phyloP scores from a whole-genome alignment of 2,329 filamentous ascomycete species.

The Ceratocystis lukuohia region DNA sequence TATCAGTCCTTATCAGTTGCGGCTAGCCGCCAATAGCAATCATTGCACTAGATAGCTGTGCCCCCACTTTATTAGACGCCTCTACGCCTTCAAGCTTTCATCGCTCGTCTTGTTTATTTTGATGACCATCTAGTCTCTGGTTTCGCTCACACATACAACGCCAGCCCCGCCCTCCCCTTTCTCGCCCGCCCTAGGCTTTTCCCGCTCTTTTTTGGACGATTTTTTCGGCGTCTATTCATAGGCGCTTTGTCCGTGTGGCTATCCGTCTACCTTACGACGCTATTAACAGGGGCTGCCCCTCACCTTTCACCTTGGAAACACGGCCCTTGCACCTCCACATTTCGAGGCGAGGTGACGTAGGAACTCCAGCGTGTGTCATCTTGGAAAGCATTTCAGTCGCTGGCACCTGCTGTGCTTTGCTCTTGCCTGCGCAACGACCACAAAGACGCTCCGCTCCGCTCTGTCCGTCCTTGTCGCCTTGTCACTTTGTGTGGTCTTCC shows the following conservation, averaged over 20 bases:
- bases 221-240: background rate
- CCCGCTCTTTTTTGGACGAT: background rate
- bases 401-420: background rate
- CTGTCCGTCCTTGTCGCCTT: background rate
- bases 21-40: background rate
- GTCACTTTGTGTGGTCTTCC: too few relatives aligned
- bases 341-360: background rate
- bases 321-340: slow-evolving; percentile 6
- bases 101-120: background rate
- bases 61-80: background rate
- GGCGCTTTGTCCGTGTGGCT: background rate
- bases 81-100: background rate
- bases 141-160: background rate
- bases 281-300: slow-evolving; percentile 1
- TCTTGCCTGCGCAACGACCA: background rate
- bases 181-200: background rate
- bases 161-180: background rate
- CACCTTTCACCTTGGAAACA: background rate
- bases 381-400: background rate
- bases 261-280: background rate
- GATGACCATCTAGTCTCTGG: background rate
- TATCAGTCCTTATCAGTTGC: background rate
- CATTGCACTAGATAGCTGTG: background rate
- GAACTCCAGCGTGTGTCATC: background rate
- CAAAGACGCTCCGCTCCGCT: background rate